phyloP scores from a whole-genome alignment of 2,329 filamentous ascomycete species.

The Cytospora chrysosperma region DNA sequence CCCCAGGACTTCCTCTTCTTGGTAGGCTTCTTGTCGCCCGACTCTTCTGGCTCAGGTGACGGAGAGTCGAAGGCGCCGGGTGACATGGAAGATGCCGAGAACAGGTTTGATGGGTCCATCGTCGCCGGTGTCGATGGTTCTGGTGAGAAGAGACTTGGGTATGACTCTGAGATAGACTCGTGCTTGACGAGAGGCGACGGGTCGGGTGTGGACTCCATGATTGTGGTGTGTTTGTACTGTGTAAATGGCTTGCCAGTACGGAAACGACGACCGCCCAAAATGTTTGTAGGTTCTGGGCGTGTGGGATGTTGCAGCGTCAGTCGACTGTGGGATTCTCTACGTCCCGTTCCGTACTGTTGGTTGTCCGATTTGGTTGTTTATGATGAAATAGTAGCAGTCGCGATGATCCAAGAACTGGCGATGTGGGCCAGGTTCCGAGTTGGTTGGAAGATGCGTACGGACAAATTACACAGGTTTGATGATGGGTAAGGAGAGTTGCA shows the following conservation, averaged over 20 bases:
- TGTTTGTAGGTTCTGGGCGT: conserved; percentile 1
- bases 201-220: conserved; percentile 12
- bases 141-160: conserved; percentile 24
- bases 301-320: neutral
- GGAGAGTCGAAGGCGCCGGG: conserved; percentile 23
- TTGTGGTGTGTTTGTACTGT: conserved; percentile 4
- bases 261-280: conserved; percentile 3
- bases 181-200: conserved; percentile 18
- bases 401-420: neutral
- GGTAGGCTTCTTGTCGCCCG: conserved; percentile 64
- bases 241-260: conserved; percentile 11
- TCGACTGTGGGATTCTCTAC: neutral
- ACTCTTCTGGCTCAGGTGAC: conserved; percentile 25
- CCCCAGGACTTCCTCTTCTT: conserved; percentile 99
- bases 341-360: conserved; percentile 8
- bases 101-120: conserved; percentile 16
- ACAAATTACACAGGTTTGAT: conserved; percentile 16
- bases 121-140: conserved; percentile 21
- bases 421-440: neutral
- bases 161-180: conserved; percentile 14
- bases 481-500: conserved; percentile 2
- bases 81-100: conserved; percentile 11
- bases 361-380: conserved; percentile 4
- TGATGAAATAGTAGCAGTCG: neutral
- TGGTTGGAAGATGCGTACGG: neutral